Evolutionary conservation across 306 rosid species (phyloP).

Genomic region (Vigna radiata): DNA sequence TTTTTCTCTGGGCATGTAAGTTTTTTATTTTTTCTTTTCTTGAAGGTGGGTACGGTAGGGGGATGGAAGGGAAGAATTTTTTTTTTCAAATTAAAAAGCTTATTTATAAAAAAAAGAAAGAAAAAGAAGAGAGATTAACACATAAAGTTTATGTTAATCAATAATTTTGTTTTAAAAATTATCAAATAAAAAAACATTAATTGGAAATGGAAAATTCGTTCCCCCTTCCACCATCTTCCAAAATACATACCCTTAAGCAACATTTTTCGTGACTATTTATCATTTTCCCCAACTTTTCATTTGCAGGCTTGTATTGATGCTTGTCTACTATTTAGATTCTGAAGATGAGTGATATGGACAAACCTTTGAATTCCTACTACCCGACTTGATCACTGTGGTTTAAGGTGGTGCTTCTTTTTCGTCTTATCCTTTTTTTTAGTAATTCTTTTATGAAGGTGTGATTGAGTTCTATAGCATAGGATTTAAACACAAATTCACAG

Average conservation of each 20-base stretch:
- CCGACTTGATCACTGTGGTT: conserved; percentile 49
- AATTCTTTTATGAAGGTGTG: conserved; percentile 24
- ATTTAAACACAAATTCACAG: conserved; percentile 9
- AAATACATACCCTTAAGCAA: not conserved
- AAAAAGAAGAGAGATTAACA: not conserved
- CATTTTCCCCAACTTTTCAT: conserved; percentile 41
- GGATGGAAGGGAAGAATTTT: not conserved
- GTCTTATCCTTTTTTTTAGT: not conserved
- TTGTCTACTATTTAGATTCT: conserved; percentile 61
- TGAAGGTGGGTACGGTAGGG: not conserved
- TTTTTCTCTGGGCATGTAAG: no score
- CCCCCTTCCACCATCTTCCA: not conserved
- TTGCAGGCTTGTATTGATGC: conserved; percentile 83
- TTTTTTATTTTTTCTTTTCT: no score
- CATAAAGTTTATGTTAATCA: not conserved
- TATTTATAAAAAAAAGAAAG: not conserved
- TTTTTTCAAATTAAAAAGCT: not conserved
- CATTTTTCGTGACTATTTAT: conserved; percentile 19
- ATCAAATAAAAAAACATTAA: not conserved
- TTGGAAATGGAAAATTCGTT: not conserved
- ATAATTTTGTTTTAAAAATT: not conserved
- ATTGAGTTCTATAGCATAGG: conserved; percentile 8
- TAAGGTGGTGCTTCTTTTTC: conserved; percentile 45
- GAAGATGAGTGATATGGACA: conserved; percentile 61
- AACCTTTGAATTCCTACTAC: conserved; percentile 49